Conservation (phyloP, 805 yeast genomes). For the Ogataea pilisensis region DNA sequence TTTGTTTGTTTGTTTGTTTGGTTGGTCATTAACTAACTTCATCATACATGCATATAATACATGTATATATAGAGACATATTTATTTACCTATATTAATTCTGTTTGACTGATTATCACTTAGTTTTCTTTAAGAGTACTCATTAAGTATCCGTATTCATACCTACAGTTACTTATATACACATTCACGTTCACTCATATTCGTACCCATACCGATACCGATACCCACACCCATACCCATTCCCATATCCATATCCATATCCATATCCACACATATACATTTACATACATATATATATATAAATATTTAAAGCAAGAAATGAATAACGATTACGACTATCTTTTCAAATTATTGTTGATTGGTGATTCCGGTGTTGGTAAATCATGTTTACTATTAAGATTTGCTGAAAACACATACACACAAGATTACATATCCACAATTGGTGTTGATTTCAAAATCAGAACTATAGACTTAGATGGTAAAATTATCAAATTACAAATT, state of each 20-base stretch:
- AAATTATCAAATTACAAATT: conserved; percentile 94
- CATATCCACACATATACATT: background rate
- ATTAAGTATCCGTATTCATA: too few species aligned
- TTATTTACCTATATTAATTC: too few species aligned
- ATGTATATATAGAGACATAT: too few species aligned
- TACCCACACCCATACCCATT: too few species aligned
- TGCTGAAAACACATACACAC: conserved; percentile 96
- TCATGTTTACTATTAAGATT: conserved; percentile 45
- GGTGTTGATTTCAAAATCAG: conserved; percentile 94
- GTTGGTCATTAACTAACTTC: too few species aligned
- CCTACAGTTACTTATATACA: background rate
- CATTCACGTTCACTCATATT: too few species aligned
- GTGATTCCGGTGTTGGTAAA: conserved; percentile 28
- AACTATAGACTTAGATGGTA: conserved; percentile 92
- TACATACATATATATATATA: background rate
- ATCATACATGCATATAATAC: too few species aligned
- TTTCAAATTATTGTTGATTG: conserved; percentile 90
- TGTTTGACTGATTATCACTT: too few species aligned
- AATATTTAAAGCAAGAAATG: conserved; percentile 42
- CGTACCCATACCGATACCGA: too few species aligned
- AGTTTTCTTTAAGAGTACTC: too few species aligned
- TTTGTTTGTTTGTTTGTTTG: too few species aligned
- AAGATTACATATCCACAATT: conserved; percentile 94
- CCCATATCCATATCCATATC: background rate
- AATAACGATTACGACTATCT: conserved; percentile 96